Percentiles rank a stretch among this genome's conserved stretches.
Evolutionary conservation across 116 monocot species (phyloP).

Genomic region (Posidonia oceanica): DNA sequence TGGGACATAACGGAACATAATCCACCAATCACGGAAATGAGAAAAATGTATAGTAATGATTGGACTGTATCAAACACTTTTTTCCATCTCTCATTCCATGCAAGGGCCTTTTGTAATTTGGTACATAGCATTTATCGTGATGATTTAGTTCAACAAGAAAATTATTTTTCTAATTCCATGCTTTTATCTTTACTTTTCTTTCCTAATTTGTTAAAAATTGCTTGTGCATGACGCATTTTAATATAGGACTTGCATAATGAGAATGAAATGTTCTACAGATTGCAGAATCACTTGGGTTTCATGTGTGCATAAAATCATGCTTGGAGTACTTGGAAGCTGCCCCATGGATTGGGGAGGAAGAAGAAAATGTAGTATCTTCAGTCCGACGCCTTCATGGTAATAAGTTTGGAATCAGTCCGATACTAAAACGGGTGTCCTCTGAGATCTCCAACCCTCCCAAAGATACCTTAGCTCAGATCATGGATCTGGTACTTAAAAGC

Average conservation of each 20-base stretch:
- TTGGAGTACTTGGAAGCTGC: constrained; percentile 93
- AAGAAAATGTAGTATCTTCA: constrained; percentile 80
- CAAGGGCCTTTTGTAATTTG: no score
- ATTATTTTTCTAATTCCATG: no score
- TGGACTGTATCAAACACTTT: no score
- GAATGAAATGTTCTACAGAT: constrained; percentile 27
- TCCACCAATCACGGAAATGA: no score
- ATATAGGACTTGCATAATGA: neutral
- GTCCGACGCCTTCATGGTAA: constrained; percentile 41
- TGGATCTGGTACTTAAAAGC: constrained; percentile 90
- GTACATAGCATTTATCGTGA: no score
- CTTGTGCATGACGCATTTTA: no score
- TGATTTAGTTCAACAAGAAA: no score
- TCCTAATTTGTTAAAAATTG: no score
- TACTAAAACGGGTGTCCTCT: constrained; percentile 74
- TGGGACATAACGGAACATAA: no score
- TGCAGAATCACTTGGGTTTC: constrained; percentile 76
- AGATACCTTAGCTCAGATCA: constrained; percentile 58
- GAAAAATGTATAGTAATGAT: no score
- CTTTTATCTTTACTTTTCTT: no score
- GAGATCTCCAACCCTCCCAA: constrained; percentile 52
- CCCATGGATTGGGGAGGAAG: constrained; percentile 95
- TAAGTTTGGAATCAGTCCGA: constrained; percentile 44
- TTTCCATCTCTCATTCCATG: no score
- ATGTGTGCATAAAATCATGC: constrained; percentile 62